Conservation (phyloP, 192 early-diverging fungal genomes). For the Linnemannia schmuckeri region DNA sequence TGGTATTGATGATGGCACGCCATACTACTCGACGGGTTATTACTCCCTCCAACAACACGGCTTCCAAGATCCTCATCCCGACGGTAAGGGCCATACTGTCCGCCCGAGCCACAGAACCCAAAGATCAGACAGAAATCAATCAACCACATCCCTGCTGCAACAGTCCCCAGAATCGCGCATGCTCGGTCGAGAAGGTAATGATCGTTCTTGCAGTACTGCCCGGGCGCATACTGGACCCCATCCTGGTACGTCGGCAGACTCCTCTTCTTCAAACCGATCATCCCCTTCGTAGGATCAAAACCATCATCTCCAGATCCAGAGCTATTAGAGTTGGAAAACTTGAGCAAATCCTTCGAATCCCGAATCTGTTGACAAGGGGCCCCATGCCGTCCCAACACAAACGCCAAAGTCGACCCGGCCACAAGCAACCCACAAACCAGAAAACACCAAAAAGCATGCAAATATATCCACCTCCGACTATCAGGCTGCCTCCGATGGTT, state of each 20-base stretch:
- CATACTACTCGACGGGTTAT: too few species aligned
- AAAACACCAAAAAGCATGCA: constrained; percentile 34
- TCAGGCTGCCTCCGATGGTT: constrained; percentile 39
- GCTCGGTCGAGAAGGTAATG: constrained; percentile 36
- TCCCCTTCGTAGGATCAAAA: neutral
- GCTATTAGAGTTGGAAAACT: neutral
- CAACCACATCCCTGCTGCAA: constrained; percentile 34
- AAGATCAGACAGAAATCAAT: constrained; percentile 40
- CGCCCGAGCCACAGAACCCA: constrained; percentile 24
- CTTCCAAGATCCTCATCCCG: neutral
- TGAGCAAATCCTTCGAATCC: neutral
- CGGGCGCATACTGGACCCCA: constrained; percentile 10
- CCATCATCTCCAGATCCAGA: neutral
- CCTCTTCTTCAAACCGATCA: neutral
- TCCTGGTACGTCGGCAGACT: constrained; percentile 15
- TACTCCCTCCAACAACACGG: neutral
- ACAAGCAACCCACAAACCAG: constrained; percentile 30
- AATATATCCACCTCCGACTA: constrained; percentile 19
- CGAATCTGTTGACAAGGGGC: constrained; percentile 4
- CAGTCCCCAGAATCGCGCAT: constrained; percentile 26
- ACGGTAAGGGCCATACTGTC: constrained; percentile 13
- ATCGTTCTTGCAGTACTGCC: constrained; percentile 22
- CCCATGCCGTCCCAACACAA: constrained; percentile 10
- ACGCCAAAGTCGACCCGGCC: constrained; percentile 8
- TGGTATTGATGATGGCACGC: neutral